These are phyloP conservation scores for Nyssa sinensis DNA, from an alignment of 148 eudicot species.

Conservation along the genomic window DNA sequence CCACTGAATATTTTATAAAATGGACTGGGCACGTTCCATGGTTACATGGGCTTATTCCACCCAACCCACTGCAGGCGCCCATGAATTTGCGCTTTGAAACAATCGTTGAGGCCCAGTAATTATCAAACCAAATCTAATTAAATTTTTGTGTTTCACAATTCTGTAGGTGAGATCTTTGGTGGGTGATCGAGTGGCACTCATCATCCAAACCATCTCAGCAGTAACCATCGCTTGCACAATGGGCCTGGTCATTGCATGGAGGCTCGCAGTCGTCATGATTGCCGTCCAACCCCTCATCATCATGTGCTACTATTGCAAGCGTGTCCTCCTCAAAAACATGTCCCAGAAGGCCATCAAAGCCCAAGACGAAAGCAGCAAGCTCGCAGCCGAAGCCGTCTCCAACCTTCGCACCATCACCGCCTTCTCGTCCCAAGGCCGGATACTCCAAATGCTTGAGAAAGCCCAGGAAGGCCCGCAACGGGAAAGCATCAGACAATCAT, in stretches of 20 bases:
- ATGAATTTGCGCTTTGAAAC: too few species aligned
- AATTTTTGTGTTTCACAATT: not conserved
- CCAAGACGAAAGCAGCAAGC: slow-evolving; percentile 67
- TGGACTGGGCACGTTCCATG: not conserved
- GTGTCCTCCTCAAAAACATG: slow-evolving; percentile 71
- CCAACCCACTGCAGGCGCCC: too few species aligned
- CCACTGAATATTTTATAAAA: too few species aligned
- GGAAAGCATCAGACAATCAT: slow-evolving; percentile 69
- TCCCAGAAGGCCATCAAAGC: slow-evolving; percentile 68
- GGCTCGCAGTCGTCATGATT: slow-evolving; percentile 74
- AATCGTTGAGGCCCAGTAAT: not conserved
- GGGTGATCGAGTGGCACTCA: slow-evolving; percentile 76
- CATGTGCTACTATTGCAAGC: slow-evolving; percentile 51
- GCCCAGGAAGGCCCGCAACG: slow-evolving; percentile 68
- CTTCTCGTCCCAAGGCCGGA: slow-evolving; percentile 68
- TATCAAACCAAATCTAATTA: not conserved
- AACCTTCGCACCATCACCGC: slow-evolving; percentile 76
- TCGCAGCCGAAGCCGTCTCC: slow-evolving; percentile 84
- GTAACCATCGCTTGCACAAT: slow-evolving; percentile 67
- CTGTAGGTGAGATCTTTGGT: slow-evolving; percentile 81
- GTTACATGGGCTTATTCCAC: too few species aligned
- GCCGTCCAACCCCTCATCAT: slow-evolving; percentile 76
- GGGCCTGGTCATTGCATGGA: slow-evolving; percentile 79
- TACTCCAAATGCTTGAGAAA: slow-evolving; percentile 61
- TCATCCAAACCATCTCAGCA: slow-evolving; percentile 79